phyloP scores from a whole-genome alignment of 2,329 filamentous ascomycete genomes.

The Talaromyces sp. region DNA sequence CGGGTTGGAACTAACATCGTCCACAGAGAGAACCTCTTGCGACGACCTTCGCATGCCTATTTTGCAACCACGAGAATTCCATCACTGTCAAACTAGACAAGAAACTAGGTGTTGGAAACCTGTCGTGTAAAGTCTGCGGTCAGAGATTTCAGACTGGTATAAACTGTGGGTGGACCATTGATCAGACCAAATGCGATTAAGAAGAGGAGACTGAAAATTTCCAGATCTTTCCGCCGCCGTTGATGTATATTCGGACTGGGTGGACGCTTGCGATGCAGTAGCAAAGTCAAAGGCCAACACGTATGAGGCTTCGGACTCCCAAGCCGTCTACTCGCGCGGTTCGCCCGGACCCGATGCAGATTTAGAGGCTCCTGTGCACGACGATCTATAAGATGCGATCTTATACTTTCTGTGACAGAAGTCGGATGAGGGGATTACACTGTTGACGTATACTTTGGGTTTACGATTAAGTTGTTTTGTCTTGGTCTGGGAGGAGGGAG shows the following conservation, averaged over 20 bases:
- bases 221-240: constrained; percentile 82
- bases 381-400: neutral
- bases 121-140: constrained; percentile 88
- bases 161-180: constrained; percentile 63
- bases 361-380: constrained; percentile 1
- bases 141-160: constrained; percentile 90
- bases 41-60: constrained; percentile 90
- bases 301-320: constrained; percentile 24
- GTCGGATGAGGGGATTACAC: neutral
- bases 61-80: constrained; percentile 96
- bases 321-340: constrained; percentile 8
- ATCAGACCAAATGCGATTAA: neutral
- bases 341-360: constrained; percentile 9
- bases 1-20: constrained; percentile 13
- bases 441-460: neutral
- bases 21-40: constrained; percentile 43
- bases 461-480: neutral
- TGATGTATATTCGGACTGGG: constrained; percentile 97
- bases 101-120: constrained; percentile 76
- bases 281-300: constrained; percentile 54
- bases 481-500: constrained; percentile 6
- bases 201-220: neutral
- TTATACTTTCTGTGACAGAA: neutral
- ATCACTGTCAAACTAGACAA: constrained; percentile 90
- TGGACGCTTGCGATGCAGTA: constrained; percentile 81